These are phyloP conservation scores for Auricularia sp. DNA, from an alignment of 768 basidiomycete species.

Conservation along the genomic window DNA sequence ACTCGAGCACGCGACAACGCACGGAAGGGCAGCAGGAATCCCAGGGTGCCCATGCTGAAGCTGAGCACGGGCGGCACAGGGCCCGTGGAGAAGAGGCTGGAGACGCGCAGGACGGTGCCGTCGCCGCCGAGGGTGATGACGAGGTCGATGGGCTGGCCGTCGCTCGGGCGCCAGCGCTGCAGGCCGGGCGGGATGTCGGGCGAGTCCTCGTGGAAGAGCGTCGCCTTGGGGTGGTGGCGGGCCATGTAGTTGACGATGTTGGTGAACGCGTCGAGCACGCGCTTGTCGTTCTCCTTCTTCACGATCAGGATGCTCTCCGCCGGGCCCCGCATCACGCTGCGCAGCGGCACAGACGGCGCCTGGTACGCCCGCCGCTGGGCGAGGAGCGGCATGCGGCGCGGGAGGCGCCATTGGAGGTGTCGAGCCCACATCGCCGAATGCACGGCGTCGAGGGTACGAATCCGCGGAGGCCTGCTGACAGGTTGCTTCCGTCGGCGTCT, in stretches of 20 bases:
- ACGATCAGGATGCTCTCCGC: slow-evolving; percentile 19
- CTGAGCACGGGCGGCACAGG: slow-evolving; percentile 87
- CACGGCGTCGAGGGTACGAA: no score
- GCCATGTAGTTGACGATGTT: slow-evolving; percentile 14
- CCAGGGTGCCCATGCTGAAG: slow-evolving; percentile 88
- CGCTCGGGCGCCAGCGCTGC: slow-evolving; percentile 6
- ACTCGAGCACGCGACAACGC: slow-evolving; percentile 24
- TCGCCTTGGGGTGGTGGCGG: slow-evolving; percentile 8
- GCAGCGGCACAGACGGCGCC: not conserved
- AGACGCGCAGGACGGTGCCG: slow-evolving; percentile 89
- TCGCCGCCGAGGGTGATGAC: slow-evolving; percentile 91
- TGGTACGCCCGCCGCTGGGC: not conserved
- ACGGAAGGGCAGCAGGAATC: slow-evolving; percentile 92
- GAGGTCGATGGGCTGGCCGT: slow-evolving; percentile 62
- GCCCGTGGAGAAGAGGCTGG: slow-evolving; percentile 80
- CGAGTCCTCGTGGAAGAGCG: slow-evolving; percentile 10
- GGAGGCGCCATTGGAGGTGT: no score
- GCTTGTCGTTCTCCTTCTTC: slow-evolving; percentile 23
- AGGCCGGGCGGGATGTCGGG: not conserved
- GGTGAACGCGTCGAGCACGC: slow-evolving; percentile 16
- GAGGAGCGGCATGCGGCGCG: no score
- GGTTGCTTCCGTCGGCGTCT: no score
- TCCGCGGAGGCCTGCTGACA: no score
- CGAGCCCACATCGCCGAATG: no score
- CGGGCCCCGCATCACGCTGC: not conserved